phyloP scores from a whole-genome alignment of 129 eudicot species.

The Kitagawia praeruptora region DNA sequence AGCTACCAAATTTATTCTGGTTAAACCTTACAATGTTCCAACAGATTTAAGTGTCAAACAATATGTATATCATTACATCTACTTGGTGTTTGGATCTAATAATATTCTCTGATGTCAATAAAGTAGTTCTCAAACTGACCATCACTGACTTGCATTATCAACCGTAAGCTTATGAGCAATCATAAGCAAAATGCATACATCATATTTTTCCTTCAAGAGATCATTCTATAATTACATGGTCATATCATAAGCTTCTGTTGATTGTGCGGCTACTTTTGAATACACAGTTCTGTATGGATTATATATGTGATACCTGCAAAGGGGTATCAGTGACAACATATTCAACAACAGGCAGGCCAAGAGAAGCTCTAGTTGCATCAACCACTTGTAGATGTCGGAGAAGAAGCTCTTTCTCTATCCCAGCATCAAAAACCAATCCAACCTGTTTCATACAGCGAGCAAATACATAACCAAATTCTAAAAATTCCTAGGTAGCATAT shows the following conservation, averaged over 20 bases:
- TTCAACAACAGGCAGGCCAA: constrained; percentile 88
- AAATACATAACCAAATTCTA: not conserved
- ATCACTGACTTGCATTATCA: not conserved
- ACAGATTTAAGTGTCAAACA: not conserved
- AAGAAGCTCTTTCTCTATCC: constrained; percentile 75
- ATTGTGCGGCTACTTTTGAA: not conserved
- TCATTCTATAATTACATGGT: not conserved
- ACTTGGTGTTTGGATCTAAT: not conserved
- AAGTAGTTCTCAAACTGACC: not conserved
- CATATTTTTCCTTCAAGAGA: not conserved
- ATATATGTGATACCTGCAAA: constrained; percentile 35
- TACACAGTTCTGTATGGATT: not conserved
- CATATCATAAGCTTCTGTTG: not conserved
- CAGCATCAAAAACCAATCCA: constrained; percentile 96
- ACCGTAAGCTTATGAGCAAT: not conserved
- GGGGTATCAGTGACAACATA: constrained; percentile 72
- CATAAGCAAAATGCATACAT: not conserved
- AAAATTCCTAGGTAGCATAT: not conserved
- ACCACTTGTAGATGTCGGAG: constrained; percentile 84
- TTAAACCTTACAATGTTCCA: not conserved
- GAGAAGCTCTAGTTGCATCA: constrained; percentile 94
- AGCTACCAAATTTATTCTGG: not conserved
- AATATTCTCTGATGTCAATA: not conserved
- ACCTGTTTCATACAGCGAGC: constrained; percentile 42
- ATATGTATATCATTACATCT: not conserved